phyloP scores from a whole-genome alignment of 805 yeast species.

The Yarrowia sp. region DNA sequence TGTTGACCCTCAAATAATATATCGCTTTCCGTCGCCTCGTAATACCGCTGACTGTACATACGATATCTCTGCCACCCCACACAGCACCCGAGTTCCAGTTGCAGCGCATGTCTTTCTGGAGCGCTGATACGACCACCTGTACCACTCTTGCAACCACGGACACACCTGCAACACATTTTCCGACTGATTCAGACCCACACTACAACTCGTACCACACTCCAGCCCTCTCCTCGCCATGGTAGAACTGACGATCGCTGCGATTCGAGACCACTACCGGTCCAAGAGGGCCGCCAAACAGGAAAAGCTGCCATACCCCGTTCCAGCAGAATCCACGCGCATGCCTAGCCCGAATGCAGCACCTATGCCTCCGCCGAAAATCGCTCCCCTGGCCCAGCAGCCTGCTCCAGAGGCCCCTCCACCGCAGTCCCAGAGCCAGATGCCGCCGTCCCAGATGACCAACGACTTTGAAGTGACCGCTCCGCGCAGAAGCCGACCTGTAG shows the following conservation, averaged over 20 bases:
- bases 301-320: conserved; percentile 4
- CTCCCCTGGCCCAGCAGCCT: conserved; percentile 1
- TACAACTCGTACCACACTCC: too few relatives aligned
- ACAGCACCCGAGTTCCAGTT: too few relatives aligned
- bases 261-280: conserved; percentile 1
- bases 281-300: conserved; percentile 15
- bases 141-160: too few relatives aligned
- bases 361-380: conserved; percentile 11
- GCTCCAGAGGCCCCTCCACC: too few relatives aligned
- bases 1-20: not conserved
- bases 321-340: not conserved
- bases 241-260: conserved; percentile 19
- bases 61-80: too few relatives aligned
- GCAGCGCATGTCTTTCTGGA: too few relatives aligned
- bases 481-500: not conserved
- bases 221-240: conserved; percentile 13
- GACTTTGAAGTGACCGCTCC: not conserved
- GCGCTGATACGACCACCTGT: too few relatives aligned
- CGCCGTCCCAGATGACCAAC: conserved; percentile 1
- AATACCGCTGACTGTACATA: not conserved
- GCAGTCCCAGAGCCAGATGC: not conserved
- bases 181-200: too few relatives aligned
- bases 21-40: not conserved
- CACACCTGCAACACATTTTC: too few relatives aligned
- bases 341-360: conserved; percentile 25